Conservation (phyloP, 1,139 yeast species). For the Protomyces gravidus region DNA sequence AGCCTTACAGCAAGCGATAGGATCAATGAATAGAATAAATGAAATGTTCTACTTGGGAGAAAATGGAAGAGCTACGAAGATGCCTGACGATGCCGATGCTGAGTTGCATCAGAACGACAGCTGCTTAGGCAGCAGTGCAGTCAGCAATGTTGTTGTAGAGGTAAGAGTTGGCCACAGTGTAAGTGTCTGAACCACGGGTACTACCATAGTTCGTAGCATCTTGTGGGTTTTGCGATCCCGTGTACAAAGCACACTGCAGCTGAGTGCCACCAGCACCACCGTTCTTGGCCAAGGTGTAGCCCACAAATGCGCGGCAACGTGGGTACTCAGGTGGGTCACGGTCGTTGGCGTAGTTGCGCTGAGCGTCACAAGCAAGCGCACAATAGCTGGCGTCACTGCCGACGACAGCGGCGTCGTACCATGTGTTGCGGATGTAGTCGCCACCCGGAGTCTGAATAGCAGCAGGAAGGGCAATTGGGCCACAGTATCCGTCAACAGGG, state of each 20-base stretch:
- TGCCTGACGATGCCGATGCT: too few species aligned
- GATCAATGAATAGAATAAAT: too few species aligned
- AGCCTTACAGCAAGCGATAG: too few species aligned
- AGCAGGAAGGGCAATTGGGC: not conserved
- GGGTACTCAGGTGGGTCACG: not conserved
- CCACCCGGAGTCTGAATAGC: not conserved
- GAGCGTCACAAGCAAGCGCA: not conserved
- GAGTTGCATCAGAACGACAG: too few species aligned
- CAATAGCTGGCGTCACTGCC: not conserved
- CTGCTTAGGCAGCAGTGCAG: too few species aligned
- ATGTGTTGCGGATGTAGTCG: not conserved
- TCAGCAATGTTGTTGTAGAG: slow-evolving; percentile 4
- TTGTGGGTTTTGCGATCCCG: not conserved
- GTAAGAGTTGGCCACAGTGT: not conserved
- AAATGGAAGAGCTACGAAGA: too few species aligned
- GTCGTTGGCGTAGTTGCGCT: not conserved
- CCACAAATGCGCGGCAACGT: not conserved
- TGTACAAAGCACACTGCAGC: slow-evolving; percentile 1
- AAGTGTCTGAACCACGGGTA: not conserved
- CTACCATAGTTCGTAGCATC: not conserved
- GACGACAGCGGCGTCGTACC: not conserved
- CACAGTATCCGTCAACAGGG: not conserved
- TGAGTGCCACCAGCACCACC: not conserved
- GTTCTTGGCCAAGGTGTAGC: not conserved
- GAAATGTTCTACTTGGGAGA: too few species aligned